A percentile compares a stretch with the other conserved stretches of the same genome.
phyloP scores from a whole-genome alignment of 495 filamentous ascomycete species.

The Sphaerosporella brunnea region DNA sequence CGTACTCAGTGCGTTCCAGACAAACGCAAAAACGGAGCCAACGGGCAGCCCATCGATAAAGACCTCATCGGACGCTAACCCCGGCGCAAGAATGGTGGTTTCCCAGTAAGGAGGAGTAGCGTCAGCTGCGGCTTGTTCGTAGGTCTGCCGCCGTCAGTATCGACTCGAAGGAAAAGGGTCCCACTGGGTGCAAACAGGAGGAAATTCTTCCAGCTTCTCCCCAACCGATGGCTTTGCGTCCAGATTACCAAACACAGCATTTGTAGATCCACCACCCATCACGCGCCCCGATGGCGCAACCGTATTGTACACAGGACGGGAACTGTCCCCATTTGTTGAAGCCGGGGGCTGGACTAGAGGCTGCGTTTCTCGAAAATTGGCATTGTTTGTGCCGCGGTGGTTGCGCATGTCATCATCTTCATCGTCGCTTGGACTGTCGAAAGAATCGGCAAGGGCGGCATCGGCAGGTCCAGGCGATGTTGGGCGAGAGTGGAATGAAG shows the following conservation, averaged over 20 bases:
- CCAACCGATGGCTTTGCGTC: conserved; percentile 76
- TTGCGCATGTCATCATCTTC: conserved; percentile 48
- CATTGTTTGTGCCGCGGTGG: conserved; percentile 29
- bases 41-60: conserved; percentile 93
- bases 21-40: conserved; percentile 82
- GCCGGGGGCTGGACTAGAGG: conserved; percentile 19
- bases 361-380: conserved; percentile 29
- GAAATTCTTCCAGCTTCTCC: conserved; percentile 74
- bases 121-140: conserved; percentile 96
- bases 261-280: conserved; percentile 54
- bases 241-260: conserved; percentile 93
- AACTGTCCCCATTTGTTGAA: conserved; percentile 27
- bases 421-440: conserved; percentile 57
- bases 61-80: conserved; percentile 72
- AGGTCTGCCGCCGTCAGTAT: conserved; percentile 46
- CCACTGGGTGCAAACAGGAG: too few relatives aligned
- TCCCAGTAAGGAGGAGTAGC: conserved; percentile 97
- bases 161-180: conserved; percentile 17
- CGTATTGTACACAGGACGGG: conserved; percentile 27
- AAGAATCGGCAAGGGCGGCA: conserved; percentile 71
- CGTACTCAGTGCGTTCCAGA: conserved; percentile 86
- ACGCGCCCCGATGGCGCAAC: conserved; percentile 31
- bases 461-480: conserved; percentile 50
- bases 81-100: conserved; percentile 88
- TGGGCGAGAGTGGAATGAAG: conserved; percentile 76